Percentiles rank a stretch among this genome's conserved stretches.
phyloP scores from a whole-genome alignment of 2,329 filamentous ascomycete species.

The Fusarium solani-melongenae region DNA sequence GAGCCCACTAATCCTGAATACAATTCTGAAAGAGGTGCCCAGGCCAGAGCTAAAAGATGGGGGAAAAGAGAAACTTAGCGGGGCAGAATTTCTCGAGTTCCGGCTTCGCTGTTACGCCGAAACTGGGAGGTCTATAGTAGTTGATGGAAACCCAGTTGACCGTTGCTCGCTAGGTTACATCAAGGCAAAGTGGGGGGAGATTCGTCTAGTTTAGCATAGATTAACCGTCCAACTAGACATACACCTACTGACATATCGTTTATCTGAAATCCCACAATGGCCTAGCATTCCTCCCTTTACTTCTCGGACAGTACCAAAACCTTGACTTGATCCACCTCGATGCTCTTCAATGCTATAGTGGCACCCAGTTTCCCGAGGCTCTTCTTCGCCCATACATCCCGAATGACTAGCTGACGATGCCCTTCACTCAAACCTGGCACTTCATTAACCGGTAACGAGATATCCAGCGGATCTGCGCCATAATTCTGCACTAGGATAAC shows the following conservation, averaged over 20 bases:
- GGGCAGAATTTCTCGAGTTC: too few relatives aligned
- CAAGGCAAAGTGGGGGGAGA: too few relatives aligned
- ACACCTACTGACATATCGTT: background rate
- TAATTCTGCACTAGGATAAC: background rate
- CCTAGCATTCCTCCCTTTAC: background rate
- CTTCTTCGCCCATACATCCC: background rate
- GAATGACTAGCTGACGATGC: background rate
- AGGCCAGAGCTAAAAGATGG: too few relatives aligned
- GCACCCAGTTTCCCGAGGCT: background rate
- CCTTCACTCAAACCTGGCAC: background rate
- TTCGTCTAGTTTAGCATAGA: too few relatives aligned
- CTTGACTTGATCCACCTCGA: background rate
- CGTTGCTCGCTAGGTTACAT: too few relatives aligned
- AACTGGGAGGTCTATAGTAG: too few relatives aligned
- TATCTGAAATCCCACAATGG: background rate
- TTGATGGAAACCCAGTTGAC: too few relatives aligned
- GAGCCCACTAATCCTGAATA: too few relatives aligned
- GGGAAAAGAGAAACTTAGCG: too few relatives aligned
- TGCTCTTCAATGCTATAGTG: background rate
- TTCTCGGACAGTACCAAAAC: background rate
- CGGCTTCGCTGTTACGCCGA: too few relatives aligned
- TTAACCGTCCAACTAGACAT: too few relatives aligned
- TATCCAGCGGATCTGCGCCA: background rate
- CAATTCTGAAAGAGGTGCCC: too few relatives aligned
- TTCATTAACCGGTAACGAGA: background rate